Base-by-base conservation (phyloP, 2,329 filamentous ascomycete genomes). In the Nigrograna mackinnonii region DNA sequence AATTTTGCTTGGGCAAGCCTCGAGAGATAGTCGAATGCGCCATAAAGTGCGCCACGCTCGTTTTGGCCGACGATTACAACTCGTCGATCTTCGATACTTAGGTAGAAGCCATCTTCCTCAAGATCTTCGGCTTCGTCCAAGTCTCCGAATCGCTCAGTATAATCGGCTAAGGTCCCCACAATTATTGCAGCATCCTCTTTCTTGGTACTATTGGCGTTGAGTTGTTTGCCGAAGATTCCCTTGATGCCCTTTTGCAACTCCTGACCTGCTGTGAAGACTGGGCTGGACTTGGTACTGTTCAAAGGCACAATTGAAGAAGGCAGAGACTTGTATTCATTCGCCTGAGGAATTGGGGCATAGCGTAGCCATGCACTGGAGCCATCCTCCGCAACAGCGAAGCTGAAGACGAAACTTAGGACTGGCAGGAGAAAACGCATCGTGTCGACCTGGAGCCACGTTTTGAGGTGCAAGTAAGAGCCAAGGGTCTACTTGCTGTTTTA, bases 11-110 rank as follows among this genome's bases (percentile, higher is more conserved):
- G 83, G 1, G 78, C 80, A n/a, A 89, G 70, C 61, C 79, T 75
- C 2, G 80, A 83, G 7, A 89, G 73, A 49, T 86, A 88, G 48
- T 86, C 79, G 53, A 86, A 88, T 4, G 84, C 74, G 5, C 85
- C 85, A 52, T 88, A 88, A 1, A 89, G 73, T 4, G 83, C 80
- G 11, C 83, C 85, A 0, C 84, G 78, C 55, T 86, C 82, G 52
- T 86, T 87, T 46, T 81, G 74, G 0, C 84, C 84, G 1, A 87
- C 57, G 37, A 87, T 86, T 24, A 77, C 68, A 17, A 85, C 75
- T 0, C 64, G 66, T 1, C 66, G 54, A 6, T 68, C 70, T 4
- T 68, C 68, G 4, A 71, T 78, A 49, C 67, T 76, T 21, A 88
- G 72, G 70, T 77, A 84, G 63, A 82, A 88, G 3, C 84, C 84